Evolutionary conservation across 2,329 filamentous ascomycete genomes (phyloP).

Genomic region (Boeremia lycopersici): DNA sequence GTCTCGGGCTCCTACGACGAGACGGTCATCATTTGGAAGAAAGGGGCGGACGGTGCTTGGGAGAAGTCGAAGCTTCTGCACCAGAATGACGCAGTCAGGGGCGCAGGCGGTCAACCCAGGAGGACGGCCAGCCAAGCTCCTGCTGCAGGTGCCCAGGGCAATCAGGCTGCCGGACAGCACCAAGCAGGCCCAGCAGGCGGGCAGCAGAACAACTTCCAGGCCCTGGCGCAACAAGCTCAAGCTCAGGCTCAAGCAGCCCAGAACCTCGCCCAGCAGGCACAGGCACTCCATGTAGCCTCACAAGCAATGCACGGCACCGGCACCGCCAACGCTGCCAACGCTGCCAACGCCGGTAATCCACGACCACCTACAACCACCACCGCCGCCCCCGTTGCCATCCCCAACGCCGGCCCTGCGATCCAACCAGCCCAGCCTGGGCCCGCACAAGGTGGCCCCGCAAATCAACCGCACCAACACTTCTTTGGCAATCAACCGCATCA

Average conservation of each 20-base stretch:
- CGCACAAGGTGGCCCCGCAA: conserved; percentile 2
- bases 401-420: conserved; percentile 1
- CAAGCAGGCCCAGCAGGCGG: conserved; percentile 19
- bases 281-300: conserved; percentile 44
- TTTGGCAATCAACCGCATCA: conserved; percentile 22
- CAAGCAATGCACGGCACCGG: conserved; percentile 32
- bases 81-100: conserved; percentile 69
- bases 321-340: conserved; percentile 15
- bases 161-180: conserved; percentile 24
- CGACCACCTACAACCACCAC: conserved; percentile 7
- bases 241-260: conserved; percentile 44
- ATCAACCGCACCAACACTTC: too few relatives aligned
- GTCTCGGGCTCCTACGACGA: conserved; percentile 97
- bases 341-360: conserved; percentile 13
- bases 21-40: conserved; percentile 92
- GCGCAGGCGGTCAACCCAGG: conserved; percentile 53
- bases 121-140: conserved; percentile 32
- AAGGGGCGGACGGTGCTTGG: conserved; percentile 85
- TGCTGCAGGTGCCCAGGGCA: conserved; percentile 20
- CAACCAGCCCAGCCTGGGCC: conserved; percentile 17
- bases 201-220: conserved; percentile 38
- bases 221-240: conserved; percentile 45
- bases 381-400: conserved; percentile 7
- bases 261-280: conserved; percentile 42
- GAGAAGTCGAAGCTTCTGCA: conserved; percentile 74